Base-by-base conservation (phyloP, 2,329 filamentous ascomycete genomes). In the Grosmannia clavigera region DNA sequence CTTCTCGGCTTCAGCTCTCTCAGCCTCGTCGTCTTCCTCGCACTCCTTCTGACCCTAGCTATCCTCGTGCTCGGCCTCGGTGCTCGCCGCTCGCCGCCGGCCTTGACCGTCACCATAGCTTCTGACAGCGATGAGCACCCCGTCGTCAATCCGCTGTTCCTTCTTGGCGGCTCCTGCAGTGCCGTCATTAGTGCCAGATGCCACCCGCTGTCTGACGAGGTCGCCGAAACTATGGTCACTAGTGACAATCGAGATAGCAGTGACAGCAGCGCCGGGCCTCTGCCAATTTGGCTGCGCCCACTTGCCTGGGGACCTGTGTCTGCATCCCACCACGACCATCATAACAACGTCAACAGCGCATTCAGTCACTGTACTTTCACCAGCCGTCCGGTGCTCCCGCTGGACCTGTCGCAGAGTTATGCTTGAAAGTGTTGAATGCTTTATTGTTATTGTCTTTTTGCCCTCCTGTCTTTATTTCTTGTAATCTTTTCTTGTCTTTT, bases 111-210 rank as follows among this genome's bases (percentile, higher is more conserved):
- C 38, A 40, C 38, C 38, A 40, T 14, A 12, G 14, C 38, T 16
- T 3, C 2, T 6, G 14, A 16, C 38, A 5, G 14, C 38, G 5
- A 16, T 3, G 16, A 6, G 12, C 38, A 16, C 14, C 38, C 38
- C 38, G 12, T 40, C 19, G 77, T 76, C 1, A 81, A 81, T 68
- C 79, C 79, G 27, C 73, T 81, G 29, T 72, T 72, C 1, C 65
- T 81, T 43, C 68, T 67, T 27, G 77, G 74, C 35, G 78, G 78
- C 12, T 71, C 73, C 51, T 81, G 78, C 69, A 79, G 76, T 62
- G 79, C 78, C 10, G 78, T 80, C n/a, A 66, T 82, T 63, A 76
- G 74, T 66, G 73, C 78, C 29, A 68, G 74, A 57, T 80, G 78
- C 67, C 78, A 80, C 60, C 69, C 73, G 5, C 64, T 67, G 22